Evolutionary conservation across 2,329 filamentous ascomycete genomes (phyloP).

Genomic region (Gyromitra esculenta): DNA sequence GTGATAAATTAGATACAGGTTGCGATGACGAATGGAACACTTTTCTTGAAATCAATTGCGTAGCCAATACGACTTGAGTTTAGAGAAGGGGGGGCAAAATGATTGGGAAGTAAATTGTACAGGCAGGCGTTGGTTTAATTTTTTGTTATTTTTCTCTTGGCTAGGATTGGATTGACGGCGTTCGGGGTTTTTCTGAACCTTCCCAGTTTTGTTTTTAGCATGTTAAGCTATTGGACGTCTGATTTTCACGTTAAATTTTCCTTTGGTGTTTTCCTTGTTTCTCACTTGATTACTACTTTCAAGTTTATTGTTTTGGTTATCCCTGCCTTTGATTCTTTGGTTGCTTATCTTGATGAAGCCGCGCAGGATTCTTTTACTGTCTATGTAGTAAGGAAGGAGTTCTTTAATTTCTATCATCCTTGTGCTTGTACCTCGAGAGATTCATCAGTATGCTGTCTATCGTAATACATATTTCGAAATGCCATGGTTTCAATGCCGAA

Average conservation of each 20-base stretch:
- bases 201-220: constrained; percentile 30
- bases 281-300: constrained; percentile 13
- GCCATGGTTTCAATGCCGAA: constrained; percentile 12
- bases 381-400: constrained; percentile 5
- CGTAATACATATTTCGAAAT: constrained; percentile 21
- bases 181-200: constrained; percentile 43
- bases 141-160: constrained; percentile 30
- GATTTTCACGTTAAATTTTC: constrained; percentile 39
- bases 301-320: constrained; percentile 1
- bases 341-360: constrained; percentile 24
- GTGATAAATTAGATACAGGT: constrained; percentile 25
- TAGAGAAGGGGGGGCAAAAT: neutral
- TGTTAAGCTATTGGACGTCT: constrained; percentile 30
- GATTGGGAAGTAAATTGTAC: constrained; percentile 43
- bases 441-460: constrained; percentile 7
- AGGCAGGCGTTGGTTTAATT: constrained; percentile 49
- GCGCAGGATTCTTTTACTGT: constrained; percentile 17
- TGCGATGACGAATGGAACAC: constrained; percentile 29
- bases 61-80: constrained; percentile 12
- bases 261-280: constrained; percentile 34
- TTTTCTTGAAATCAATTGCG: constrained; percentile 31
- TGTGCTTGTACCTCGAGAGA: constrained; percentile 9
- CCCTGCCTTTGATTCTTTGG: neutral
- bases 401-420: constrained; percentile 40
- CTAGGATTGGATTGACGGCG: constrained; percentile 49